Base-by-base conservation (phyloP, 2,329 filamentous ascomycete genomes). In the Cytospora paraplurivora region DNA sequence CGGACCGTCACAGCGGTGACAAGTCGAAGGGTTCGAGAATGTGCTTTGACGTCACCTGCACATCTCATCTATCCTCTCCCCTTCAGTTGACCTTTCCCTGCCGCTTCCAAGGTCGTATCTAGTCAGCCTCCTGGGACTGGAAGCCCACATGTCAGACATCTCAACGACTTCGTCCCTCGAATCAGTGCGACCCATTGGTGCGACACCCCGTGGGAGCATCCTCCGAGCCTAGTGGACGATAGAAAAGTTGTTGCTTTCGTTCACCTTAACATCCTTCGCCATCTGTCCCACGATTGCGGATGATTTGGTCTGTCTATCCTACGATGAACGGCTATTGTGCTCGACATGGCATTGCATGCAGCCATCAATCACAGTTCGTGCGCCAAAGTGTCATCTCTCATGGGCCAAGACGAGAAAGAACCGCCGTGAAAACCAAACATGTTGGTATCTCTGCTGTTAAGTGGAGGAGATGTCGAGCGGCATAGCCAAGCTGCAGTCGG, bases 31-130 rank as follows among this genome's bases (percentile, higher is more conserved):
- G 17, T 17, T 41, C 44, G 34, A 27, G 27, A 37, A 62, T 59
- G 63, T 51, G 32, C 8, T 52, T 62, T 65, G 63, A 65, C 63
- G 63, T 65, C 60, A 65, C 27, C 27, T 27, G 27, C 63, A 44
- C 49, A 47, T 37, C 19, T 52, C 41, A 38, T 44, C 37, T 50
- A 34, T 50, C 56, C n/a, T 41, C 11, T 38, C 38, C 38, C 55
- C 4, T 57, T 27, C 47, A 35, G 19, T 51, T 54, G 2, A 27
- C 27, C 27, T 27, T 27, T 27, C 27, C 27, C 27, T 27, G 27
- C 27, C 2, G 27, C 27, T 27, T 27, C 27, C 27, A 27, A 27
- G 27, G 27, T 27, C 4, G 38, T 59, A 38, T 49, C 55, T 38
- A 32, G 37, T 35, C 47, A 49, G 33, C 35, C 54, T 58, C 53